phyloP scores from a whole-genome alignment of 140 eudicot genomes.

The Ambrosia hybrid region DNA sequence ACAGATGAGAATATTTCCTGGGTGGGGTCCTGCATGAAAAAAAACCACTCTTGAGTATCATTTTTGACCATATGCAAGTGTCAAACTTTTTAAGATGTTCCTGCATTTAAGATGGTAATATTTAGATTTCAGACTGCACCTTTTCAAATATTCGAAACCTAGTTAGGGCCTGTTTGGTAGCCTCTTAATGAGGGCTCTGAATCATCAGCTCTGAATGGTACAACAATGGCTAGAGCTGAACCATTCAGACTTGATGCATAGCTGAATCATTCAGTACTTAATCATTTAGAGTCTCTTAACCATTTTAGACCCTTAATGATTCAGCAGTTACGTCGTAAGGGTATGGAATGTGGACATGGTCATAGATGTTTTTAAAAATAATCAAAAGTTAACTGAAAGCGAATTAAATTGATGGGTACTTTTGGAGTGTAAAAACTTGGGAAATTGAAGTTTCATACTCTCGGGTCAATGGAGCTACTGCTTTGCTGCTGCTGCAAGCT shows the following conservation, averaged over 20 bases:
- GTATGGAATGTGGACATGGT: no score
- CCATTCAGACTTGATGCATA: no score
- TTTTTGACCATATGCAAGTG: slow-evolving; percentile 94
- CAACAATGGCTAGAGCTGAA: no score
- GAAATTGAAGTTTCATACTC: slow-evolving; percentile 43
- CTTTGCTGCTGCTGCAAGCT: slow-evolving; percentile 89
- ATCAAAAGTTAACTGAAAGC: background rate
- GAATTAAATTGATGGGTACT: background rate
- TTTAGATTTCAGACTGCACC: no score
- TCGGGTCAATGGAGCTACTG: slow-evolving; percentile 66
- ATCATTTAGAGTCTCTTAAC: no score
- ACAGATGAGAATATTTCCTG: slow-evolving; percentile 91
- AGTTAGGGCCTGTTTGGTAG: no score
- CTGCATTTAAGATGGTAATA: slow-evolving; percentile 39
- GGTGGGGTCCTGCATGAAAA: slow-evolving; percentile 99
- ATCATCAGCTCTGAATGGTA: no score
- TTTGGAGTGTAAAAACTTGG: background rate
- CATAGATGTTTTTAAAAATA: background rate
- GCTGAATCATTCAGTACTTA: no score
- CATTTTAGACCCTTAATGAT: no score
- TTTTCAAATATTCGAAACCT: no score
- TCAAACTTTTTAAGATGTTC: slow-evolving; percentile 78
- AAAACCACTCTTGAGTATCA: slow-evolving; percentile 97
- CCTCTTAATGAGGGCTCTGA: no score
- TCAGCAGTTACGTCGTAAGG: no score